These are phyloP conservation scores for Colletotrichum sp. DNA, from an alignment of 2,329 filamentous ascomycete genomes.

Conservation along the genomic window DNA sequence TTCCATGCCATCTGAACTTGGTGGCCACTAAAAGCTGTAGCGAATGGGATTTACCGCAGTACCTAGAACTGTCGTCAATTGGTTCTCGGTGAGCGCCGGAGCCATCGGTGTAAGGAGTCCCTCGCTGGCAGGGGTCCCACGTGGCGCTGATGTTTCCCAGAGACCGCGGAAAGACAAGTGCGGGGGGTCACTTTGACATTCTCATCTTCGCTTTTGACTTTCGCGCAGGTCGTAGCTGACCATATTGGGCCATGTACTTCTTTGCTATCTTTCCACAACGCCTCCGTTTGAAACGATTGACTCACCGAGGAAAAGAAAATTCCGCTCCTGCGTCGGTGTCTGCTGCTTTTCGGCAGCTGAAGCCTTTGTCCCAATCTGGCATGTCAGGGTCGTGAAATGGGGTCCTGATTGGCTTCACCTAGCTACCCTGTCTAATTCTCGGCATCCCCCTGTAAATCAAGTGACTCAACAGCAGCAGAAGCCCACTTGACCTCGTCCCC, in stretches of 20 bases:
- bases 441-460: neutral
- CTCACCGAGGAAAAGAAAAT: neutral
- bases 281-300: neutral
- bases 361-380: neutral
- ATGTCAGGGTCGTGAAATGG: neutral
- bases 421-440: neutral
- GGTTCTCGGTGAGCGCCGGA: neutral
- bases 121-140: neutral
- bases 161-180: neutral
- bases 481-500: neutral
- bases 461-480: neutral
- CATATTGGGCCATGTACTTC: neutral
- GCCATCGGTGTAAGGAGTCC: neutral
- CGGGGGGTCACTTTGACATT: neutral
- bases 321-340: neutral
- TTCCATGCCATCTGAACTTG: neutral
- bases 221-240: neutral
- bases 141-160: neutral
- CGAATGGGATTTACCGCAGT: neutral
- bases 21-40: neutral
- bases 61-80: neutral
- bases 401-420: neutral
- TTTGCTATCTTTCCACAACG: neutral
- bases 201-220: neutral
- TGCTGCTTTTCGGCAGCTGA: neutral